Evolutionary conservation across 768 basidiomycete species (phyloP).

Genomic region (Boletus subparvulus): DNA sequence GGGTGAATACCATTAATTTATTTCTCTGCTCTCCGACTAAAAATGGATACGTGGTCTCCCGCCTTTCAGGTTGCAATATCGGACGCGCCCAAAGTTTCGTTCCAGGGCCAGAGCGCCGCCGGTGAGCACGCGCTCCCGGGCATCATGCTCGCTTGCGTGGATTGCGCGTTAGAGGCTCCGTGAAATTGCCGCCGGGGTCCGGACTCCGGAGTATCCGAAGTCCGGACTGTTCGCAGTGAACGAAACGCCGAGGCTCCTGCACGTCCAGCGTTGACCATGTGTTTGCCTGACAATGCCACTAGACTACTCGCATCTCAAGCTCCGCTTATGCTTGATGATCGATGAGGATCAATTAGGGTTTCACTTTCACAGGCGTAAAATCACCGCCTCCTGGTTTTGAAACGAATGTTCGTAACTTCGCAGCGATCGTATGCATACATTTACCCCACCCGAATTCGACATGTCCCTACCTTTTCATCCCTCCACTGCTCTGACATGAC

Average conservation of each 20-base stretch:
- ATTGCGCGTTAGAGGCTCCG: background rate
- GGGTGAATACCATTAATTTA: background rate
- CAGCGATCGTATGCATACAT: conserved; percentile 6
- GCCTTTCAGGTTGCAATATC: background rate
- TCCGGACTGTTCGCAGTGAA: background rate
- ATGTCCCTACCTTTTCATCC: conserved; percentile 3
- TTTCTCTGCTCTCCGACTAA: background rate
- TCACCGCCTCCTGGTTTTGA: conserved; percentile 1
- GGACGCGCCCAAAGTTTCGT: background rate
- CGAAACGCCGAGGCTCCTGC: background rate
- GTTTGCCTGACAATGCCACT: background rate
- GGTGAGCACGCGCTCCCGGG: background rate
- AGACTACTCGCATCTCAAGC: conserved; percentile 3
- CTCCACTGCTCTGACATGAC: background rate
- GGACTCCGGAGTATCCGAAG: conserved; percentile 12
- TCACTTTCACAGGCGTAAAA: conserved; percentile 14
- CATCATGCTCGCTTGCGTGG: background rate
- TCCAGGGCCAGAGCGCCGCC: background rate
- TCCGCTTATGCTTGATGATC: conserved; percentile 6
- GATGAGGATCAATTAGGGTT: conserved; percentile 5
- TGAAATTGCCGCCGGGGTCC: background rate
- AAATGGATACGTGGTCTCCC: background rate
- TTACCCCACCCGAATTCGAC: background rate
- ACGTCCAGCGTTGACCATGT: background rate
- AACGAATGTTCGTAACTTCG: conserved; percentile 9